Conservation (phyloP, 139 green algal genomes). For the Coelastrella sp. region DNA sequence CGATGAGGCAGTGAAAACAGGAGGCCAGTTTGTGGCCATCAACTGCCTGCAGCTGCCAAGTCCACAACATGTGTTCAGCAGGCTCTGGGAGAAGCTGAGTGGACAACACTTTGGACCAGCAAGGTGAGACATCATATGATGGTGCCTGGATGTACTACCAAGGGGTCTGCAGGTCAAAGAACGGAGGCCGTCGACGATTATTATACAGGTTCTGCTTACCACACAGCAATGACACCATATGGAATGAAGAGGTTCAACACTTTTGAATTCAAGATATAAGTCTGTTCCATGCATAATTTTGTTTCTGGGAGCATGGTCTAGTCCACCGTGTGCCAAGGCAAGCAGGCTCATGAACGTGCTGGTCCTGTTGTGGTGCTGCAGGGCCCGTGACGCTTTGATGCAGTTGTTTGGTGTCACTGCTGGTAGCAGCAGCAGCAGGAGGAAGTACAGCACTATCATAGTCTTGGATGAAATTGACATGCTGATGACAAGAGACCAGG, state of each 20-base stretch:
- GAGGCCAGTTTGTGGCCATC: slow-evolving; percentile 91
- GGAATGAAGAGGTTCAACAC: no score
- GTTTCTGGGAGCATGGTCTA: not conserved
- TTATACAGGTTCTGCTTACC: no score
- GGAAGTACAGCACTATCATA: slow-evolving; percentile 67
- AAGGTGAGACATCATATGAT: no score
- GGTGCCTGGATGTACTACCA: no score
- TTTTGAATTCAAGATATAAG: no score
- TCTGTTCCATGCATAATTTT: no score
- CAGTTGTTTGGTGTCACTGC: slow-evolving; percentile 63
- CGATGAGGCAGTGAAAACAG: slow-evolving; percentile 17
- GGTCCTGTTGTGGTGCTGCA: not conserved
- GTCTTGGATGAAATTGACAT: slow-evolving; percentile 98
- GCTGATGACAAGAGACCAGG: slow-evolving; percentile 91
- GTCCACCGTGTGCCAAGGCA: no score
- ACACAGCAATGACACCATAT: no score
- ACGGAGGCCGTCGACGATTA: no score
- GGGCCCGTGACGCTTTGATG: slow-evolving; percentile 73
- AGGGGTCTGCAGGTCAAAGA: no score
- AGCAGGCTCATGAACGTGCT: no score
- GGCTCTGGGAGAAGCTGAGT: slow-evolving; percentile 87
- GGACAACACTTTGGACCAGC: slow-evolving; percentile 73
- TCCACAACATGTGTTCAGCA: slow-evolving; percentile 90
- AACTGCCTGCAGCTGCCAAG: slow-evolving; percentile 92
- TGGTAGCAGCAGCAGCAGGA: slow-evolving; percentile 11